Base-by-base conservation (phyloP, 2,329 filamentous ascomycete genomes). In the Xylariales sp. region DNA sequence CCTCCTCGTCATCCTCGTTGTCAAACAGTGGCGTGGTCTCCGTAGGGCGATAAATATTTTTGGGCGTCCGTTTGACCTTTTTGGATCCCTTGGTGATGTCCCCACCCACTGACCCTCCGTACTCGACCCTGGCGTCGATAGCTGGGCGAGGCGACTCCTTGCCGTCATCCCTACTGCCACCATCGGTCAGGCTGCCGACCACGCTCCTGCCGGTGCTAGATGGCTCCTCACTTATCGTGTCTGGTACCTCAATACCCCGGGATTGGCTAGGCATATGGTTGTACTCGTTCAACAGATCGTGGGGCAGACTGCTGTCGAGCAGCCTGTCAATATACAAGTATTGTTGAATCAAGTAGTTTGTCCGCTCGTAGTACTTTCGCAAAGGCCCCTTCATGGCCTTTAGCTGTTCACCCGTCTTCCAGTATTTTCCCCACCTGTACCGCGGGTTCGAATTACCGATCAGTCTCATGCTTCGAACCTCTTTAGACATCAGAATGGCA, bases 291-390 rank as follows among this genome's bases (percentile, higher is more conserved):
- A 97, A 81, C 32, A 97, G 71, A 54, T 91, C 84, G 57, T 95
- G 90, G 2, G 90, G 90, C n/a, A 95, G 78, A 21, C 88, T 90
- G 7, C 88, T 95, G 64, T 95, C 89, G 46, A 97, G 75, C 43
- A 97, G 71, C 39, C 84, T 80, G 64, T 96, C 91, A 53, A 96
- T 95, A 61, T 94, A 96, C 48, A 94, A 73, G 61, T 96, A 97
- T 60, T 95, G 86, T 61, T 93, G 86, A 45, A 97, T 81, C 31
- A 96, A 72, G 51, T 83, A 82, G 65, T 97, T 97, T 58, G 83
- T 91, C 31, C 87, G 80, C 69, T 94, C 84, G 58, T 97, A 95
- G 66, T 95, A 96, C 56, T 83, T 59, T 34, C 89, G 85, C 76
- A 94, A 63, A n/a, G 80, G 73, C 59, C 83, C 85, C 56, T 76